Evolutionary conservation across 768 basidiomycete species (phyloP).

Genomic region (Amanita jacksonii): DNA sequence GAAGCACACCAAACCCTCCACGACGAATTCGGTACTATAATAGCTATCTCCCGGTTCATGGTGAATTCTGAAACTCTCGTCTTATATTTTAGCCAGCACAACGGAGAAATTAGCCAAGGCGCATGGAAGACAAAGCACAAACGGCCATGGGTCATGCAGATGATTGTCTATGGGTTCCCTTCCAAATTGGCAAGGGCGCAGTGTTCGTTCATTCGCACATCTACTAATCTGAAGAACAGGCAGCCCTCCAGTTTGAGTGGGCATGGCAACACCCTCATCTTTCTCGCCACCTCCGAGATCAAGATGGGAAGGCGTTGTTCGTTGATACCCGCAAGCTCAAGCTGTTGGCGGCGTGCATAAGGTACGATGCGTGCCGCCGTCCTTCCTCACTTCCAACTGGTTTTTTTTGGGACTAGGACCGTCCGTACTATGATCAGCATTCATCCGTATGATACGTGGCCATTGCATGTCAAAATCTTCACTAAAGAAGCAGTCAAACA

Average conservation of each 20-base stretch:
- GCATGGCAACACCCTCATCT: slow-evolving; percentile 75
- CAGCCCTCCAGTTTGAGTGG: slow-evolving; percentile 78
- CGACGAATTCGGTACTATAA: slow-evolving; percentile 45
- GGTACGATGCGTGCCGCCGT: slow-evolving; percentile 23
- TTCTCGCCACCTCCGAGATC: slow-evolving; percentile 53
- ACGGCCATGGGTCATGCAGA: slow-evolving; percentile 76
- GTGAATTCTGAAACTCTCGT: not conserved
- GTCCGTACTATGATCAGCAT: slow-evolving; percentile 52
- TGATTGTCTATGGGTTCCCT: slow-evolving; percentile 81
- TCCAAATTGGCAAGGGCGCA: slow-evolving; percentile 38
- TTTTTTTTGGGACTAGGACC: slow-evolving; percentile 29
- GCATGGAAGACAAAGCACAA: slow-evolving; percentile 54
- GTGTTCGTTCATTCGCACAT: not conserved
- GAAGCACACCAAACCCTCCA: slow-evolving; percentile 60
- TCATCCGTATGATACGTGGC: slow-evolving; percentile 65
- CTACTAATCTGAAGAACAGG: slow-evolving; percentile 22
- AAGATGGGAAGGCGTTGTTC: slow-evolving; percentile 30
- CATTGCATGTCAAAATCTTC: slow-evolving; percentile 69
- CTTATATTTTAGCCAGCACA: slow-evolving; percentile 48
- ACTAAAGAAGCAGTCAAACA: slow-evolving; percentile 45
- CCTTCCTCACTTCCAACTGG: not conserved
- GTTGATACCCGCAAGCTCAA: slow-evolving; percentile 19
- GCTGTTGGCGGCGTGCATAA: slow-evolving; percentile 34
- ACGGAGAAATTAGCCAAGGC: slow-evolving; percentile 65
- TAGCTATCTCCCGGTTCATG: not conserved